These are phyloP conservation scores for Colletotrichum acutatum DNA, from an alignment of 2,329 filamentous ascomycete species.

Conservation along the genomic window DNA sequence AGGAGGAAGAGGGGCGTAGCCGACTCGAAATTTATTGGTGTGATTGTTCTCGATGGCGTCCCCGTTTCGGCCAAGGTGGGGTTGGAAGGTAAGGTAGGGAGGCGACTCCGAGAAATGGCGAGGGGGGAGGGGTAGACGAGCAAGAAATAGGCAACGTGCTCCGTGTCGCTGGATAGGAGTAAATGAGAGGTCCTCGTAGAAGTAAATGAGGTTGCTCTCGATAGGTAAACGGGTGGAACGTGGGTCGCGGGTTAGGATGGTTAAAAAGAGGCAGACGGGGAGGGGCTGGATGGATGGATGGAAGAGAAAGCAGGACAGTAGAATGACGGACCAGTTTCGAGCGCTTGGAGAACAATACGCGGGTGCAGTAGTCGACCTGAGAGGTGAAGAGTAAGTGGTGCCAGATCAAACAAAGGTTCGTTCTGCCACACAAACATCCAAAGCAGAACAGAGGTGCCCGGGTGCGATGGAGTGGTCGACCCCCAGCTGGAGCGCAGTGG, in stretches of 20 bases:
- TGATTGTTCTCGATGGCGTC: conserved; percentile 32
- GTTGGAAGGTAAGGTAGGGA: conserved; percentile 31
- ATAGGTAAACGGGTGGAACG: conserved; percentile 16
- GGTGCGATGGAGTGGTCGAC: not conserved
- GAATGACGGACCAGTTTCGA: not conserved
- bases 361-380: conserved; percentile 5
- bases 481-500: not conserved
- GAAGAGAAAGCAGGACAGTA: not conserved
- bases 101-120: conserved; percentile 28
- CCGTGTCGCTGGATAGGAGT: conserved; percentile 27
- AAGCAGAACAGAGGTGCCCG: not conserved
- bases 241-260: conserved; percentile 27
- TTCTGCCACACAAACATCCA: conserved; percentile 14
- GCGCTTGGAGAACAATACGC: conserved; percentile 8
- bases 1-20: conserved; percentile 20
- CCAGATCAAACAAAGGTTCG: conserved; percentile 17
- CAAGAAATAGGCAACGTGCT: conserved; percentile 31
- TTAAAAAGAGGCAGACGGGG: conserved; percentile 13
- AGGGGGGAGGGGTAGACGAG: conserved; percentile 24
- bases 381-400: conserved; percentile 6
- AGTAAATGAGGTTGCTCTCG: conserved; percentile 29
- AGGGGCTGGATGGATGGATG: not conserved
- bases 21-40: conserved; percentile 34
- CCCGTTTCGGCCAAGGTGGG: conserved; percentile 36
- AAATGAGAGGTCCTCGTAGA: conserved; percentile 25